Evolutionary conservation across 495 filamentous ascomycete genomes (phyloP), one percentile per base, ranked within the genome.

Genomic region (Penicillium taxi): DNA sequence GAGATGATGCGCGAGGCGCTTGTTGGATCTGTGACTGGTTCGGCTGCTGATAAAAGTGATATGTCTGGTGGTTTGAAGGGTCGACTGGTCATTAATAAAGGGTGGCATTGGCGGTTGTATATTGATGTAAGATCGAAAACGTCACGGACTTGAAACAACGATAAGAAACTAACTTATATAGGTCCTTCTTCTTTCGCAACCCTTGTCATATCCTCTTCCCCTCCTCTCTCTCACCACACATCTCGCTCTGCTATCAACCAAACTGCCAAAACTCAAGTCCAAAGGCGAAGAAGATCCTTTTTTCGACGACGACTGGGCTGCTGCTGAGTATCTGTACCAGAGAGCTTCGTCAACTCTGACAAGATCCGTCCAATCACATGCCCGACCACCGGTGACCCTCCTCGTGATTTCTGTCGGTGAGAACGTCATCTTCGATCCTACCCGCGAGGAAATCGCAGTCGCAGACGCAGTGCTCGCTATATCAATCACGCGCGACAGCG

Each of bases 241-340:
- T 59, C 82, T 99, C 41, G 91, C 91, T n/a, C 84, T 99, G 19
- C 79, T 94, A 32, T 77, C 82, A 26, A 86, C 90, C 5, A 81
- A 82, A 38, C 75, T 96, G 2, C 91, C 91, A 12, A 74, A 79
- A 20, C 66, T 93, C 15, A 83, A 84, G 53, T 93, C 86, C 15
- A 78, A 87, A 51, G 70, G 71, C 36, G 88, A 94, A 55, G 91
- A 99, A 64, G 93, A 99, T 51, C 93, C 93, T 2, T 78, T 94
- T 50, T 96, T 99, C 68, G 82, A 95, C 68, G 93, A 99, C 64
- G 91, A 99, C 62, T 99, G 93, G 93, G 83, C 79, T 23, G 83
- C 79, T 22, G 75, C 87, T 2, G 59, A 76, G 25, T 76, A 79
- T 33, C 69, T 99, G 14, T 99, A 89, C 64, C 77, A 83, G 1